Percentiles rank a stretch among this genome's conserved stretches.
phyloP scores from a whole-genome alignment of 306 rosid genomes.

The Cicer cuneatum region DNA sequence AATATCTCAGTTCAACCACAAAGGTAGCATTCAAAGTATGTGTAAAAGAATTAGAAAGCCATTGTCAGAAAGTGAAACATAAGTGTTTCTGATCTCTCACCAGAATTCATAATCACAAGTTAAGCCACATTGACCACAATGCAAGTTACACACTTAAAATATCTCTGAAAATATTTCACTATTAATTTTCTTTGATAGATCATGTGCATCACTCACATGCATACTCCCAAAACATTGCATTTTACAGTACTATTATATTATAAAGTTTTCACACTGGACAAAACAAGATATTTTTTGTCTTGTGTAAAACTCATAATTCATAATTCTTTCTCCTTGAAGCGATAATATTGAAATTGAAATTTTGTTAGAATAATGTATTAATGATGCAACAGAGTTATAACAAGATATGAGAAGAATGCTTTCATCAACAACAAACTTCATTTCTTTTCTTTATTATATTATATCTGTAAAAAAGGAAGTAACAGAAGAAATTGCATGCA shows the following conservation, averaged over 20 bases:
- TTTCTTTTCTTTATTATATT: no score
- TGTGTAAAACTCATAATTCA: neutral
- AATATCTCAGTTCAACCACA: neutral
- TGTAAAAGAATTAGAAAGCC: neutral
- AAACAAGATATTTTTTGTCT: neutral
- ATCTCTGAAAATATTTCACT: neutral
- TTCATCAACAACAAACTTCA: neutral
- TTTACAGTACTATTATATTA: neutral
- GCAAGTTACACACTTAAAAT: neutral
- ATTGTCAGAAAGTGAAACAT: constrained; percentile 11
- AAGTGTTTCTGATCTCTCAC: neutral
- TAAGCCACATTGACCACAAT: neutral
- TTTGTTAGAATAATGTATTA: neutral
- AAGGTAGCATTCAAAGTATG: neutral
- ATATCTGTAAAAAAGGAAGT: neutral
- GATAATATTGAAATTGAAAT: neutral
- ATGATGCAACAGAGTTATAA: neutral
- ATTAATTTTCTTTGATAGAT: neutral
- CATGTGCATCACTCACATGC: neutral
- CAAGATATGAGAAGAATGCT: neutral
- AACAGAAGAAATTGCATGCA: neutral
- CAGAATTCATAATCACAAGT: neutral
- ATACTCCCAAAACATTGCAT: constrained; percentile 2
- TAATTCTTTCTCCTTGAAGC: no score
- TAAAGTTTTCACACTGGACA: neutral